Percentiles rank a stretch among this genome's conserved stretches.
Conservation (phyloP, 306 rosid species). For the Dalbergia cultrata region DNA sequence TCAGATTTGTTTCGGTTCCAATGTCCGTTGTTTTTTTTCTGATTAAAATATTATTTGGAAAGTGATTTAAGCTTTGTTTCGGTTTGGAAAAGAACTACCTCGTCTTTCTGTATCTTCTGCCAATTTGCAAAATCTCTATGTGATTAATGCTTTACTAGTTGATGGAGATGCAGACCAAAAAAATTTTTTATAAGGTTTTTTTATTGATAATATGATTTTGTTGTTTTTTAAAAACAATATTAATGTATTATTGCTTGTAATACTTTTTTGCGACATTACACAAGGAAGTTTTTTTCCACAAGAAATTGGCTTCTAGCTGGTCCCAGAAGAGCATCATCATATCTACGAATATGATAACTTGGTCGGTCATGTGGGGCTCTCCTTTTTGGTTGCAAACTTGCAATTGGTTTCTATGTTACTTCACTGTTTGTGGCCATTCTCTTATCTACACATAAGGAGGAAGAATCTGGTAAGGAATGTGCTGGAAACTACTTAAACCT, state of each 20-base stretch:
- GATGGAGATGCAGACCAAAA: background rate
- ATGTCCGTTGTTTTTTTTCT: constrained; percentile 21
- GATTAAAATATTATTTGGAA: constrained; percentile 10
- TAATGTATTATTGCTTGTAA: constrained; percentile 29
- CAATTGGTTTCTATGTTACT: constrained; percentile 34
- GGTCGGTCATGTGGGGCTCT: constrained; percentile 56
- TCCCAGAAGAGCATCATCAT: constrained; percentile 49
- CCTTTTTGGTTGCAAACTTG: constrained; percentile 31
- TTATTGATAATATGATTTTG: background rate
- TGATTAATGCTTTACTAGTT: constrained; percentile 7
- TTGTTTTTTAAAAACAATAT: background rate
- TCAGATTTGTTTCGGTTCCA: constrained; percentile 37
- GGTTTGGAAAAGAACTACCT: background rate
- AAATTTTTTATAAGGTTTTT: background rate
- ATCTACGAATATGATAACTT: constrained; percentile 44
- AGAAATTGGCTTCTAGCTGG: constrained; percentile 52
- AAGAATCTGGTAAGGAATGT: constrained; percentile 61
- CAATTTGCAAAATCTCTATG: background rate
- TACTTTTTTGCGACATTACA: constrained; percentile 37
- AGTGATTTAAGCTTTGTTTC: constrained; percentile 29
- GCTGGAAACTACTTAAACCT: constrained; percentile 30
- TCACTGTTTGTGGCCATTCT: background rate
- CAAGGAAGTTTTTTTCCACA: background rate
- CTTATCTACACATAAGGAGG: constrained; percentile 34
- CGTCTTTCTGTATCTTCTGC: background rate